Base-by-base conservation (phyloP, 2,329 filamentous ascomycete species). In the Pseudocercospora macadamiae region DNA sequence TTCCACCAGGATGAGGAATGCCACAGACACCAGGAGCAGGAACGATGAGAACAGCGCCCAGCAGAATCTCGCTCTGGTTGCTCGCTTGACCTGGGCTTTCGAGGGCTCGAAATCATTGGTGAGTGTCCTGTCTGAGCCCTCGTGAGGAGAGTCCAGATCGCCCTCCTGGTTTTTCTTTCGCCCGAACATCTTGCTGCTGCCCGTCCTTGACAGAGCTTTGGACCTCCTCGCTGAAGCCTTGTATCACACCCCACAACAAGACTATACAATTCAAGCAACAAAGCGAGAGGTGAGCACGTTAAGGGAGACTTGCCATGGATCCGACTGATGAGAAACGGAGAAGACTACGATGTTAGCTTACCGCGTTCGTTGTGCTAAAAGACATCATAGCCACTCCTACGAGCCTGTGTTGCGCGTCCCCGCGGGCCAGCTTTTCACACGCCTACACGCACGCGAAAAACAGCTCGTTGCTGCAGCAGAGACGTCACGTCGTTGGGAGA, bases 1-100 rank as follows among this genome's bases (percentile, higher is more conserved):
- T 68, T 91, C 82, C 68, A 91, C 89, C 66, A 96, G 83, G 61
- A 96, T 84, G 36, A 96, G 80, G 73, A 96, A 96, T 64, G 93
- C 80, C 64, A 90, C 82, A 36, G 89, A 83, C 61, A 95, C 71
- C 61, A 93, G 79, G 73, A 95, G 93, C 69, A 89, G 83, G 64
- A 89, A 76, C 28, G 85, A 85, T 47, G 89, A 86, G 47, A 88
- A 71, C 21, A 87, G 73, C 59, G 89, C 84, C 70, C 88, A 88
- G 73, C 81, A 82, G 55, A 79, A 76, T 59, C 89, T 80, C 28
- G 80, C 79, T 54, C 77, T 78, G 0, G 83, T 85, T 21, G 77
- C 79, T 61, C 75, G 74, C 68, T 80, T 81, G 64, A 82, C 60
- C 54, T 75, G 66, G 6, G 74, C 66, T 62, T 74, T 70, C 66